Base-by-base conservation (phyloP, 805 yeast genomes). In the Hanseniaspora lindneri region DNA sequence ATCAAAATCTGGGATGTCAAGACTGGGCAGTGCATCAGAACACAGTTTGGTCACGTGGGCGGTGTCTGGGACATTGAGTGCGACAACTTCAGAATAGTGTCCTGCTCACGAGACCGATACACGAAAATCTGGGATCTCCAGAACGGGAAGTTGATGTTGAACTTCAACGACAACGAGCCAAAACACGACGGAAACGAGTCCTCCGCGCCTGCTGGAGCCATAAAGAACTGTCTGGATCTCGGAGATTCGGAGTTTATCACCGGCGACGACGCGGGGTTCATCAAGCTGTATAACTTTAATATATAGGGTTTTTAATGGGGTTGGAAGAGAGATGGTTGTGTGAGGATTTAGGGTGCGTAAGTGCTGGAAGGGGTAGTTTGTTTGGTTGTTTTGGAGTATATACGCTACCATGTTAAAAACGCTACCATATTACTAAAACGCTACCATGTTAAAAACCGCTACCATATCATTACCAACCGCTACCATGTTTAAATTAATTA, bases 31-130 rank as follows among this genome's bases (percentile, higher is more conserved):
- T 89, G 97, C 60, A 76, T 87, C 10, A 72, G 96, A 51, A 92
- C 98, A 0, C 89, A 92, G 63, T 92, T 89, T 67, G 98, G 98
- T 2, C 98, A 92, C 61, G 86, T 89, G 48, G 97, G 92, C 65
- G 98, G 98, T 20, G 95, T 92, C 17, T 89, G 97, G 96, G 86
- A 89, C 37, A 82, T 92, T 49, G 86, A 92, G 16, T 95, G 96
- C 0, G 97, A 92, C 67, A 87, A 88, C 34, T 92, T 92, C 71
- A 74, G 98, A 55, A 83, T 92, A 39, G 83, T 89, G 10, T 80
- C 92, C 57, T 97, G 97, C 1, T 88, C 96, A 1, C 96, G 92
- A 60, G 98, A 92, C 67, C 75, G 86, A 53, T 70, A 79, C 39
- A 83, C 88, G 53, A 92, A 92, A 62, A 83, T 92, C 6, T 92